Evolutionary conservation across 495 filamentous ascomycete species (phyloP).

Genomic region (Penicillium subrubescens): DNA sequence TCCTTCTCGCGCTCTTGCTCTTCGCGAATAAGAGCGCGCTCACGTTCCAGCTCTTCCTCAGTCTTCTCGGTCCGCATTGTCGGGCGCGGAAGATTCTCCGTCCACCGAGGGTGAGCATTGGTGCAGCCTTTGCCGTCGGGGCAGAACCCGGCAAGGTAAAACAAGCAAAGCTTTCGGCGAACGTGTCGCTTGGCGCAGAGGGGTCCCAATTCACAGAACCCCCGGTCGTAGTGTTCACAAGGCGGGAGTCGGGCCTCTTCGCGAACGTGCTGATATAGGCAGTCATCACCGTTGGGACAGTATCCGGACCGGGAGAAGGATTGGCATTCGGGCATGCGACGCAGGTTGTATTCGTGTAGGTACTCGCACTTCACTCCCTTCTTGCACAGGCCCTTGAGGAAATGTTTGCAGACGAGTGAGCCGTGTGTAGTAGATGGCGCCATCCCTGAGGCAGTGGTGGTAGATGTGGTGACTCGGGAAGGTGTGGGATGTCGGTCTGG

Average conservation of each 20-base stretch:
- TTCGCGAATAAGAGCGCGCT: constrained; percentile 54
- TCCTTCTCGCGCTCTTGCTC: constrained; percentile 55
- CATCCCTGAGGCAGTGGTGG: constrained; percentile 57
- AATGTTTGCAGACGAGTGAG: constrained; percentile 95
- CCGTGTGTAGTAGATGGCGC: constrained; percentile 54
- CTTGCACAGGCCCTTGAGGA: constrained; percentile 95
- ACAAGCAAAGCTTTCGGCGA: constrained; percentile 71
- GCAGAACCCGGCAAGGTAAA: constrained; percentile 92
- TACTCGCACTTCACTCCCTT: constrained; percentile 96
- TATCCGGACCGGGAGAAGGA: constrained; percentile 87
- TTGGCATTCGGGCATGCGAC: constrained; percentile 96
- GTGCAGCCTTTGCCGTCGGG: constrained; percentile 79
- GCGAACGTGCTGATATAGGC: constrained; percentile 91
- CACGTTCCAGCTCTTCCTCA: constrained; percentile 63
- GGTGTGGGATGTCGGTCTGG: constrained; percentile 64
- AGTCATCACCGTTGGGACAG: constrained; percentile 95
- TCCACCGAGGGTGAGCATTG: constrained; percentile 82
- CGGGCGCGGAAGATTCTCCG: constrained; percentile 70
- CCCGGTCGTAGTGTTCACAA: constrained; percentile 93
- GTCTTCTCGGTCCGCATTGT: constrained; percentile 62
- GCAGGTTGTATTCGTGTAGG: constrained; percentile 96
- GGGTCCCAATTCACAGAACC: constrained; percentile 90
- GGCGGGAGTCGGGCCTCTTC: constrained; percentile 77
- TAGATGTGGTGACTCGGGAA: constrained; percentile 47
- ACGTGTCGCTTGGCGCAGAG: constrained; percentile 86